Conservation (phyloP, 208 protist genomes). For the Trypanosoma platydactyli region DNA sequence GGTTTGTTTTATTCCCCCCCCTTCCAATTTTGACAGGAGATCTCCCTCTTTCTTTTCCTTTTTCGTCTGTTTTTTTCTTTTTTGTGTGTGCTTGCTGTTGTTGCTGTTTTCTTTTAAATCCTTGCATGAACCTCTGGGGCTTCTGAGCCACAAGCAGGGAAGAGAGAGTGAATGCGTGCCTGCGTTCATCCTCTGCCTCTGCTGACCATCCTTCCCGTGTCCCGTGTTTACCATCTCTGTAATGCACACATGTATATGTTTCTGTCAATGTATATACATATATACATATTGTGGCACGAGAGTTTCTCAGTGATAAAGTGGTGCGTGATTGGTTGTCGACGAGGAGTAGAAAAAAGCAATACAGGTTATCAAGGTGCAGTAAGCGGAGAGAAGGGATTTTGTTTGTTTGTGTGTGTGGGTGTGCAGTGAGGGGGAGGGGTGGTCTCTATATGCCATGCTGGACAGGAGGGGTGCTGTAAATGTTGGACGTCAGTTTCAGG, state of each 20-base stretch:
- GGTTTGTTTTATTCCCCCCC: slow-evolving; percentile 10
- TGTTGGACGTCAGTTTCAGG: background rate
- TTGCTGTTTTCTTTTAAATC: slow-evolving; percentile 16
- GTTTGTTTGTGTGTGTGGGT: background rate
- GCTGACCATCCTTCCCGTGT: no score
- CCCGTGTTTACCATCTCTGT: slow-evolving; percentile 3
- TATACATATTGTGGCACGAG: no score
- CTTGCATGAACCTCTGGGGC: background rate
- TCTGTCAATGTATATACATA: background rate
- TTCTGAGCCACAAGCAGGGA: no score
- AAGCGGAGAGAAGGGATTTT: no score
- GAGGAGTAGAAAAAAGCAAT: no score
- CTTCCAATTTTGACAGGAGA: background rate
- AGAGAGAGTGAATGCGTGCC: no score
- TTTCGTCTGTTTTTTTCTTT: slow-evolving; percentile 1
- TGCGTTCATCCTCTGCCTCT: no score
- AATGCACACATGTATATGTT: background rate
- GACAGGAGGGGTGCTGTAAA: background rate
- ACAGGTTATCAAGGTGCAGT: no score
- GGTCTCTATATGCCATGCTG: background rate
- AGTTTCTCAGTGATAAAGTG: no score
- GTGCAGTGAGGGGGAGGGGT: background rate
- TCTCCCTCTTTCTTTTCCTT: background rate
- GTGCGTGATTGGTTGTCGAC: no score
- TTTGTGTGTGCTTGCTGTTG: slow-evolving; percentile 9